Evolutionary conservation across 495 filamentous ascomycete species (phyloP).

Genomic region (Xeromyces bisporus): DNA sequence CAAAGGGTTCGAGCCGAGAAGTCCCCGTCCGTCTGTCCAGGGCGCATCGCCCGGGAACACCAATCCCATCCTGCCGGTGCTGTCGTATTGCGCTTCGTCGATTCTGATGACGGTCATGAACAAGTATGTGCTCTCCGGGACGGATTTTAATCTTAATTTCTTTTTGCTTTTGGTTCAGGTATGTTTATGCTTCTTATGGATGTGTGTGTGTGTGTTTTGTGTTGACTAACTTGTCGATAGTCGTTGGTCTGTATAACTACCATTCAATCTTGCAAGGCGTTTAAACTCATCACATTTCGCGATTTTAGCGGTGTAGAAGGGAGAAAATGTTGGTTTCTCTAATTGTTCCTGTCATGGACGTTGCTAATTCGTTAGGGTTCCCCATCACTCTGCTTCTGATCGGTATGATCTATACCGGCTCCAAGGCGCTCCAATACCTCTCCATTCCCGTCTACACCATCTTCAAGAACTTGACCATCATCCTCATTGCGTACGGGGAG

Average conservation of each 20-base stretch:
- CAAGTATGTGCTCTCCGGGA: constrained; percentile 90
- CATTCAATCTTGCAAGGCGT: constrained; percentile 68
- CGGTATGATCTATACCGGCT: constrained; percentile 97
- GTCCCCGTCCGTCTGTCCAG: constrained; percentile 8
- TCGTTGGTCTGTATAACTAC: constrained; percentile 80
- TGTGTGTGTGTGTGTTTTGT: not conserved
- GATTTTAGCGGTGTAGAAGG: constrained; percentile 85
- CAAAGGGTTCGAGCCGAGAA: constrained; percentile 32
- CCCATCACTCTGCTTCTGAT: constrained; percentile 92
- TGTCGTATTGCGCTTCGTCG: constrained; percentile 84
- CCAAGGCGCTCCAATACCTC: constrained; percentile 90
- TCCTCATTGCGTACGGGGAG: constrained; percentile 96
- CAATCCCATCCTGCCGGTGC: constrained; percentile 61
- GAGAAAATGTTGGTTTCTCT: constrained; percentile 55
- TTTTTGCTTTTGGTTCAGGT: constrained; percentile 88
- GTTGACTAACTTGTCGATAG: constrained; percentile 27
- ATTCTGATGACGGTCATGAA: constrained; percentile 99
- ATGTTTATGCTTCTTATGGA: constrained; percentile 13
- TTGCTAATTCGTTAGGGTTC: constrained; percentile 83
- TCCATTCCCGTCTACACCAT: constrained; percentile 99
- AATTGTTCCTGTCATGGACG: constrained; percentile 1
- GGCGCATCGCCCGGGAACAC: constrained; percentile 37
- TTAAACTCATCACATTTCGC: constrained; percentile 73
- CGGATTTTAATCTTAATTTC: constrained; percentile 91
- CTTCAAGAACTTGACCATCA: constrained; percentile 99